These are phyloP conservation scores for Paramyrothecium sp. DNA, from an alignment of 2,329 filamentous ascomycete species.

Conservation along the genomic window DNA sequence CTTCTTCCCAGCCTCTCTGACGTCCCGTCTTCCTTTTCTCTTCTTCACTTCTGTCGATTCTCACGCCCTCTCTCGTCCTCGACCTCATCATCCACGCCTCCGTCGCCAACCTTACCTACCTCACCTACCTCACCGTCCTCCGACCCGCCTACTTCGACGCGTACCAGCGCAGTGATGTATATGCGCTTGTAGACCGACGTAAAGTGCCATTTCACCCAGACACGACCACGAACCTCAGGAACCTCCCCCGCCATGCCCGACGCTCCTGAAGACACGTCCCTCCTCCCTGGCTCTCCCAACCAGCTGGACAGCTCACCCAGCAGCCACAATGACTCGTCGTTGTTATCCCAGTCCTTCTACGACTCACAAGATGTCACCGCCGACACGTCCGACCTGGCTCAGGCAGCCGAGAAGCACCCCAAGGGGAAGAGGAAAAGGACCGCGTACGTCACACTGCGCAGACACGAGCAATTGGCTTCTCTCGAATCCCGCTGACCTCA, in stretches of 20 bases:
- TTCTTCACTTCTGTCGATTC: conserved; percentile 12
- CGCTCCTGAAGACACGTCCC: neutral
- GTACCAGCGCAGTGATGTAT: neutral
- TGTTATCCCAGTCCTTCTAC: neutral
- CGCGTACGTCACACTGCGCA: conserved; percentile 41
- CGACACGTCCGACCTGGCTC: conserved; percentile 1
- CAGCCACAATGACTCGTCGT: neutral
- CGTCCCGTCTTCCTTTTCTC: conserved; percentile 12
- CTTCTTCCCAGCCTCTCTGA: neutral
- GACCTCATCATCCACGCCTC: neutral
- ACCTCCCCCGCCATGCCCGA: neutral
- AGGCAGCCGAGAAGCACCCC: conserved; percentile 43
- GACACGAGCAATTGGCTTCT: neutral
- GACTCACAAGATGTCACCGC: neutral
- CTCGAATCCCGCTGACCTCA: neutral
- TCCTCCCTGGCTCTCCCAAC: neutral
- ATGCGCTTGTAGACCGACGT: neutral
- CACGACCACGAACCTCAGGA: neutral
- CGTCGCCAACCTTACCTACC: neutral
- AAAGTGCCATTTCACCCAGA: neutral
- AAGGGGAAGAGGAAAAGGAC: conserved; percentile 64
- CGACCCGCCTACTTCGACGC: neutral
- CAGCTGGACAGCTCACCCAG: neutral
- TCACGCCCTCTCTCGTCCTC: conserved; percentile 4
- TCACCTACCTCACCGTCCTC: neutral